A percentile compares a stretch with the other conserved stretches of the same genome.
These are phyloP conservation scores for Cardiosporidium cionae DNA, from an alignment of 169 alveolate genomes.

Conservation along the genomic window DNA sequence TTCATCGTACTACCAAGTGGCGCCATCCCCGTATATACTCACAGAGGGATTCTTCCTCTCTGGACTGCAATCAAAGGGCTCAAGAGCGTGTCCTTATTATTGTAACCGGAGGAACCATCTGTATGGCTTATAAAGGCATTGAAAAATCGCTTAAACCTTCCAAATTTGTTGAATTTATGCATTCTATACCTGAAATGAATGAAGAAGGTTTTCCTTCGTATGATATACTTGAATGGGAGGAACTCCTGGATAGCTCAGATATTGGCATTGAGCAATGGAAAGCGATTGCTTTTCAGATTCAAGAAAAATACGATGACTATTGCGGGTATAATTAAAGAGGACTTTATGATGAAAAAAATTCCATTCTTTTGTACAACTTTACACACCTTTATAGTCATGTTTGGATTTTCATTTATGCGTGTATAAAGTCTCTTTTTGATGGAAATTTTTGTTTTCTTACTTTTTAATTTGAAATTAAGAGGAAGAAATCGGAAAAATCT, in stretches of 20 bases:
- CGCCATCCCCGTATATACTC: no score
- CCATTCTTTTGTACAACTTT: neutral
- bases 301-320: conserved; percentile 21
- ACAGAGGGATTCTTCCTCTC: no score
- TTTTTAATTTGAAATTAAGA: no score
- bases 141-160: conserved; percentile 4
- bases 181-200: conserved; percentile 1
- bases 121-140: conserved; percentile 20
- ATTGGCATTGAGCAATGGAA: conserved; percentile 30
- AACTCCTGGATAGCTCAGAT: conserved; percentile 28
- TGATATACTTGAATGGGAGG: conserved; percentile 39
- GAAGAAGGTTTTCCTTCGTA: conserved; percentile 10
- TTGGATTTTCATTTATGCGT: neutral
- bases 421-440: neutral
- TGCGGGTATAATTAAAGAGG: conserved; percentile 23
- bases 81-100: conserved; percentile 24
- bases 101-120: conserved; percentile 36
- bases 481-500: no score
- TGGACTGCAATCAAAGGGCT: no score
- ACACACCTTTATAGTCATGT: neutral
- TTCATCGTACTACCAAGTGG: no score
- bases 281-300: conserved; percentile 23
- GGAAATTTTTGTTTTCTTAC: no score
- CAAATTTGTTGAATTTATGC: neutral
- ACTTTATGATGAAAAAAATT: neutral